Evolutionary conservation across 148 eudicot genomes (phyloP).

Genomic region (Nepenthes gracilis): DNA sequence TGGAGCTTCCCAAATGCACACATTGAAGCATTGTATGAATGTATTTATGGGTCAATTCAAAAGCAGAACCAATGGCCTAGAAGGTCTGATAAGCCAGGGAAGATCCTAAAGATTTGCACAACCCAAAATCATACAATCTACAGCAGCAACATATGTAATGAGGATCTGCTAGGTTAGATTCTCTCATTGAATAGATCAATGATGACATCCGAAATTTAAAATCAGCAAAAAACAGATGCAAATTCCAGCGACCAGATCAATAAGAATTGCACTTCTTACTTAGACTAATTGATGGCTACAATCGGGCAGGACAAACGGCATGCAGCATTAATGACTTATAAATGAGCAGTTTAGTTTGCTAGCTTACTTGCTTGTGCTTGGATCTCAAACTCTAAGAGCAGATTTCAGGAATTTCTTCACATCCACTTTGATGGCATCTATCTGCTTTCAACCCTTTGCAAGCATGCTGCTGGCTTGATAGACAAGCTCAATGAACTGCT

Average conservation of each 20-base stretch:
- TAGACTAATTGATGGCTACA: too few species aligned
- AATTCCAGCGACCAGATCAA: not conserved
- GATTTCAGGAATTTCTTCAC: too few species aligned
- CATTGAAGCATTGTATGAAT: constrained; percentile 85
- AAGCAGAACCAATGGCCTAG: constrained; percentile 49
- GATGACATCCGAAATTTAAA: not conserved
- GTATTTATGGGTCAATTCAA: constrained; percentile 81
- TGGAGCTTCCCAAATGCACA: constrained; percentile 74
- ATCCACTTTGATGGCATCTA: too few species aligned
- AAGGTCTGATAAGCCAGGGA: constrained; percentile 93
- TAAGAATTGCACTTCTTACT: not conserved
- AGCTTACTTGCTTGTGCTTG: too few species aligned
- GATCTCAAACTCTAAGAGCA: too few species aligned
- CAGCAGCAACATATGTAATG: constrained; percentile 88
- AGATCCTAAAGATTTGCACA: constrained; percentile 98
- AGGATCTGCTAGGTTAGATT: constrained; percentile 58
- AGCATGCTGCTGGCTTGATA: too few species aligned
- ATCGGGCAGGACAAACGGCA: too few species aligned
- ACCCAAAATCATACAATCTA: constrained; percentile 83
- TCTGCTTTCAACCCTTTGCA: too few species aligned
- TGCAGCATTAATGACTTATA: too few species aligned
- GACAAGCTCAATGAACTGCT: too few species aligned
- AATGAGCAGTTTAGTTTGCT: too few species aligned
- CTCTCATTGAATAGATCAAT: constrained; percentile 86
- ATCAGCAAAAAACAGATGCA: not conserved